Percentiles rank a stretch among this genome's conserved stretches.
phyloP scores from a whole-genome alignment of 1,139 yeast genomes.

The Wickerhamiella pararugosa region DNA sequence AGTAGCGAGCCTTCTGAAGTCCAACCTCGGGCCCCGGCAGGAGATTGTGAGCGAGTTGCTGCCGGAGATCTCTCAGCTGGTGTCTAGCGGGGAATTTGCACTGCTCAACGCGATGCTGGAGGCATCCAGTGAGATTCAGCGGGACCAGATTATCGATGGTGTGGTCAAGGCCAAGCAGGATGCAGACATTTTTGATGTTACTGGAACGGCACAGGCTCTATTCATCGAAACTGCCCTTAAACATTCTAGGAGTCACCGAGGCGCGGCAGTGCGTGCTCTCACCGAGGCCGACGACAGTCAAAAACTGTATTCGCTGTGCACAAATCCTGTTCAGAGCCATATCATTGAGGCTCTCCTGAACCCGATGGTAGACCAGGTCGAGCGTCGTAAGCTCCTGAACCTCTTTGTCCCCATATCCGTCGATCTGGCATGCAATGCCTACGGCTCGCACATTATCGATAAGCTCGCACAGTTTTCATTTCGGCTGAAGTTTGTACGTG shows the following conservation, averaged over 20 bases:
- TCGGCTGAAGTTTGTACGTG: slow-evolving; percentile 70
- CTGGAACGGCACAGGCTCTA: slow-evolving; percentile 12
- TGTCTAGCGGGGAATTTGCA: slow-evolving; percentile 49
- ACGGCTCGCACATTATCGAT: slow-evolving; percentile 86
- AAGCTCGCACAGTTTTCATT: slow-evolving; percentile 67
- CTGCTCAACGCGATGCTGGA: slow-evolving; percentile 41
- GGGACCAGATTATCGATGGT: slow-evolving; percentile 49
- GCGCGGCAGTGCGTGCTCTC: slow-evolving; percentile 40
- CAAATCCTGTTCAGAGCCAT: slow-evolving; percentile 81
- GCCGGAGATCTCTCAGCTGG: slow-evolving; percentile 47
- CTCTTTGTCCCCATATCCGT: slow-evolving; percentile 33
- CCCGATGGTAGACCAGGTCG: slow-evolving; percentile 38
- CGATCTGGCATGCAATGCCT: slow-evolving; percentile 64
- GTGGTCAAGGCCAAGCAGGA: slow-evolving; percentile 21
- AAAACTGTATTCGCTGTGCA: slow-evolving; percentile 54
- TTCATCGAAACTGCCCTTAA: slow-evolving; percentile 55
- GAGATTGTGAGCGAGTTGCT: slow-evolving; percentile 53
- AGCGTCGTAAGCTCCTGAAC: slow-evolving; percentile 57
- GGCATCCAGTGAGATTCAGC: slow-evolving; percentile 35
- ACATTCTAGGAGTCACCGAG: slow-evolving; percentile 20
- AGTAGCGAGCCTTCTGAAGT: slow-evolving; percentile 46
- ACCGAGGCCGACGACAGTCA: slow-evolving; percentile 45
- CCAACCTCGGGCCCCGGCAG: slow-evolving; percentile 42
- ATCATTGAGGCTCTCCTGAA: slow-evolving; percentile 33
- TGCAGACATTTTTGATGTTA: slow-evolving; percentile 17